These are phyloP conservation scores for Serendipita indica DNA, from an alignment of 768 basidiomycete genomes.

Conservation along the genomic window DNA sequence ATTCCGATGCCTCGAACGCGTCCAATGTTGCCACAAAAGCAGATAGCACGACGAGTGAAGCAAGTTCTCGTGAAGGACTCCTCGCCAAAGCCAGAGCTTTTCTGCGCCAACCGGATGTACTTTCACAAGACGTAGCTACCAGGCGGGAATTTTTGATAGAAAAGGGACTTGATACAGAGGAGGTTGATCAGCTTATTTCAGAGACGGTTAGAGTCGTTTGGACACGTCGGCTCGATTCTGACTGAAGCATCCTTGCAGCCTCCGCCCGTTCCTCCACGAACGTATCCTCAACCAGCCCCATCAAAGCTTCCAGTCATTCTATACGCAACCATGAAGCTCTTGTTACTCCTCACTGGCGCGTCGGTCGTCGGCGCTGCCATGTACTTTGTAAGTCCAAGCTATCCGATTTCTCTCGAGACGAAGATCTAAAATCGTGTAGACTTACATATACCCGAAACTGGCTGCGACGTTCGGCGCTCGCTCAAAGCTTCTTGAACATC, in stretches of 20 bases:
- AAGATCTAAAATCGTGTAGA: neutral
- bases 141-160: neutral
- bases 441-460: slow-evolving; percentile 8
- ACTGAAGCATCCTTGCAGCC: neutral
- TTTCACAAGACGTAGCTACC: neutral
- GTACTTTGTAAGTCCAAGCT: slow-evolving; percentile 5
- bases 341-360: neutral
- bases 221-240: neutral
- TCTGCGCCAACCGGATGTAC: neutral
- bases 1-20: neutral
- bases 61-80: neutral
- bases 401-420: neutral
- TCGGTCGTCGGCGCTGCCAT: slow-evolving; percentile 3
- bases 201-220: neutral
- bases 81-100: slow-evolving; percentile 5
- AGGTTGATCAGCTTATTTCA: neutral
- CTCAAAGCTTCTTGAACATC: neutral
- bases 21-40: neutral
- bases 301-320: neutral
- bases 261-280: slow-evolving; percentile 5
- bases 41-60: neutral
- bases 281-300: neutral
- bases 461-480: slow-evolving; percentile 4
- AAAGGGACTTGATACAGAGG: neutral
- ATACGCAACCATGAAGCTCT: slow-evolving; percentile 3